A percentile compares a stretch with the other conserved stretches of the same genome.
Evolutionary conservation across 495 filamentous ascomycete species (phyloP).

Genomic region (Tetracladium marchalianum): DNA sequence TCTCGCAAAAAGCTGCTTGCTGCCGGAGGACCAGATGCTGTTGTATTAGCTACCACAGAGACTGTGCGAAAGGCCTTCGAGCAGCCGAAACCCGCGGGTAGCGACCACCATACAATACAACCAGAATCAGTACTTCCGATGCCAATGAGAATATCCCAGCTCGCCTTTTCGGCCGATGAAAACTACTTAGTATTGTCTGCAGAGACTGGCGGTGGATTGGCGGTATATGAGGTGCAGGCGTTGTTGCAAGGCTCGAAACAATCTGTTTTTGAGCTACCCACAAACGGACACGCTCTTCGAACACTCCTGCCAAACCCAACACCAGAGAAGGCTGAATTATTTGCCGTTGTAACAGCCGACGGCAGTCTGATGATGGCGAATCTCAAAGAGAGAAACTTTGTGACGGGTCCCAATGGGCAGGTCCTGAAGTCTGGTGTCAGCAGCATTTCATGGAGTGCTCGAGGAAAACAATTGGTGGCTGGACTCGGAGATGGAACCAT

Average conservation of each 20-base stretch:
- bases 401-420: constrained; percentile 47
- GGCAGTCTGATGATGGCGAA: constrained; percentile 81
- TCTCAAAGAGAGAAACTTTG: constrained; percentile 51
- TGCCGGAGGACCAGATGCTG: constrained; percentile 71
- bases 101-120: constrained; percentile 59
- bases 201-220: constrained; percentile 72
- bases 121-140: constrained; percentile 65
- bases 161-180: constrained; percentile 82
- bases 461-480: constrained; percentile 86
- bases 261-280: constrained; percentile 58
- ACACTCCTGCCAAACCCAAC: constrained; percentile 74
- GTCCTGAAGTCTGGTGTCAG: constrained; percentile 65
- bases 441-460: constrained; percentile 83
- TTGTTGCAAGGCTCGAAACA: constrained; percentile 58
- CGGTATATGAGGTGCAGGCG: constrained; percentile 63
- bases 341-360: constrained; percentile 69
- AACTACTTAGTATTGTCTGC: constrained; percentile 74
- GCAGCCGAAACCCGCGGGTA: constrained; percentile 42
- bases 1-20: constrained; percentile 72
- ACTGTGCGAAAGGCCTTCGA: constrained; percentile 68
- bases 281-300: constrained; percentile 63
- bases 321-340: constrained; percentile 47
- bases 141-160: constrained; percentile 70
- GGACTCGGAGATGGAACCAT: constrained; percentile 75
- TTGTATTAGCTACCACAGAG: constrained; percentile 70